phyloP scores from a whole-genome alignment of 164 flowering plant genomes.

The Hamamelis virginiana region DNA sequence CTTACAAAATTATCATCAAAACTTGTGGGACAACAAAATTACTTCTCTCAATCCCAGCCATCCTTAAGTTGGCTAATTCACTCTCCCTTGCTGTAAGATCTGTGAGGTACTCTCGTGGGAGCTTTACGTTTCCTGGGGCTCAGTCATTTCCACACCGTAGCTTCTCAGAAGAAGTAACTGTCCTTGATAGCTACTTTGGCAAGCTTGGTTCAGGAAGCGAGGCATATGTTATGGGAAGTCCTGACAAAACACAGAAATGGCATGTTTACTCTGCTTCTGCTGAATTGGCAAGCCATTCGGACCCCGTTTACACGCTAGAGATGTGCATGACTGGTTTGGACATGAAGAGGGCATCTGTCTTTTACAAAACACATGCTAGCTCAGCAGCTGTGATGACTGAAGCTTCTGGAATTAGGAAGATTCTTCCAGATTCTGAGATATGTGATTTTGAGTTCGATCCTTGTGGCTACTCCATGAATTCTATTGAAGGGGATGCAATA shows the following conservation, averaged over 20 bases:
- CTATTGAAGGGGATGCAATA: slow-evolving; percentile 56
- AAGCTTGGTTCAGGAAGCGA: slow-evolving; percentile 47
- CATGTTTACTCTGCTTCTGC: slow-evolving; percentile 72
- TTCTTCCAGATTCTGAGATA: slow-evolving; percentile 68
- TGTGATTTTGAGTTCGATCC: slow-evolving; percentile 88
- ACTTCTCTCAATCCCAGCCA: slow-evolving; percentile 70
- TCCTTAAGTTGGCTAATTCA: slow-evolving; percentile 50
- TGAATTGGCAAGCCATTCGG: background rate
- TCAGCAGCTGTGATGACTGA: slow-evolving; percentile 70
- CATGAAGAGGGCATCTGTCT: slow-evolving; percentile 58
- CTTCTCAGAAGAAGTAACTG: slow-evolving; percentile 76
- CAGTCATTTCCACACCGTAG: slow-evolving; percentile 78
- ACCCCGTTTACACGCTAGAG: slow-evolving; percentile 53
- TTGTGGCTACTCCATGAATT: slow-evolving; percentile 90
- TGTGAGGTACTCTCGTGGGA: slow-evolving; percentile 79
- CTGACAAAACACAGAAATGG: slow-evolving; percentile 53
- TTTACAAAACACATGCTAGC: slow-evolving; percentile 53
- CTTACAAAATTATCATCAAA: slow-evolving; percentile 80
- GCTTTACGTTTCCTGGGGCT: slow-evolving; percentile 76
- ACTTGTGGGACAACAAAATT: slow-evolving; percentile 91
- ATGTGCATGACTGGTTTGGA: slow-evolving; percentile 92
- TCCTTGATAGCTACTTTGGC: slow-evolving; percentile 60
- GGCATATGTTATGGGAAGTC: slow-evolving; percentile 61
- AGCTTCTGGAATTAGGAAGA: slow-evolving; percentile 64
- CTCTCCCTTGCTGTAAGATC: slow-evolving; percentile 55